Conservation (phyloP, 208 protist genomes). For the Acanthamoeba culbertsoni region DNA sequence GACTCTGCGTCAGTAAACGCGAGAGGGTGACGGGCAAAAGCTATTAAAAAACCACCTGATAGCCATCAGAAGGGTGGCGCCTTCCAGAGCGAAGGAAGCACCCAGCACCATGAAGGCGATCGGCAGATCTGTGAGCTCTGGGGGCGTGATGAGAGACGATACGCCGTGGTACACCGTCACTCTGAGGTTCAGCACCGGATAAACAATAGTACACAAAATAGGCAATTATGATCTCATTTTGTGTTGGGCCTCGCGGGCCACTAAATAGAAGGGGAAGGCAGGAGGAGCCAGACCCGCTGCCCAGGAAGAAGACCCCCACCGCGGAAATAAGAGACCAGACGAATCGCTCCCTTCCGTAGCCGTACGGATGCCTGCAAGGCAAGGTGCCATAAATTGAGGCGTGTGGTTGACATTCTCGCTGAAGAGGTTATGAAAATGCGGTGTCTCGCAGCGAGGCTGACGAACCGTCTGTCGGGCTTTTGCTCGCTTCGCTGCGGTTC, state of each 20-base stretch:
- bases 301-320: background rate
- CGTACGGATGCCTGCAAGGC: background rate
- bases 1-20: too few species aligned
- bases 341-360: slow-evolving; percentile 17
- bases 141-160: background rate
- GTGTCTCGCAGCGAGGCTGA: background rate
- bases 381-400: too few species aligned
- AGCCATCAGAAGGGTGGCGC: background rate
- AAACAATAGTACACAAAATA: background rate
- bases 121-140: background rate
- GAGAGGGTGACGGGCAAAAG: background rate
- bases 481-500: background rate
- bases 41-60: background rate
- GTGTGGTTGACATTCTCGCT: background rate
- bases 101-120: slow-evolving; percentile 4
- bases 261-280: background rate
- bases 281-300: background rate
- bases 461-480: background rate
- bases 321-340: slow-evolving; percentile 49
- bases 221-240: too few species aligned
- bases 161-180: slow-evolving; percentile 30
- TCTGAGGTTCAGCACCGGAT: background rate
- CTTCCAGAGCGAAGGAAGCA: background rate
- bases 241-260: too few species aligned
- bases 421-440: background rate